Evolutionary conservation across 345 rosid genomes (phyloP), one percentile per base, ranked within the genome.

Genomic region (Hibiscus mutabilis): DNA sequence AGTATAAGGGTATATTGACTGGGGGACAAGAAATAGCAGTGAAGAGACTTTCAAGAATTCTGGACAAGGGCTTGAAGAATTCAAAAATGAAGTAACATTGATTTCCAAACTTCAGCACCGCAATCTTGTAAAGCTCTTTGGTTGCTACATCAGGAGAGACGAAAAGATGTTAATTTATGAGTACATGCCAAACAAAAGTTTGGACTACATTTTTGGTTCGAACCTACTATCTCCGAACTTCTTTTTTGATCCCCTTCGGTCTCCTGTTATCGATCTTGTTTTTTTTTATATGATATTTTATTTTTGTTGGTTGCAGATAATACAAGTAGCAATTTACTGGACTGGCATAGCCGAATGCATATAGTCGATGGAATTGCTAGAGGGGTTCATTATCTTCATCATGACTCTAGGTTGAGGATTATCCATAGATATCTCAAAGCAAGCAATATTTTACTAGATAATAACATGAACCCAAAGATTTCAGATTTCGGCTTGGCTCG

Each of bases 341-440:
- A 12, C 9, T 62, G 67, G 49, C 25, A 12, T 9, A 62, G 24
- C 27, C 16, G 49, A 42, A 62, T 62, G 27, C 67, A 62, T 19
- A 18, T 62, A 10, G 16, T 62, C 18, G 67, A 62, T 37, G 67
- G 67, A 18, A 37, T 62, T 61, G 66, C 66, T 49, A 49, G 76
- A 68, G 87, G 89, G 63, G 83, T 79, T 68, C 56, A 81, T 40
- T 85, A 87, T 71, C 84, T 84, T 21, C 89, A 84, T 66, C 85
- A 87, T 8, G 85, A 85, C 62, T 61, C 66, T n/a, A 85, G 81
- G 16, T 46, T 85, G 22, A 78, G 82, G 49, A 79, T 85, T 3
- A 77, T 85, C 31, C 91, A 80, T 40, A 77, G 87, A 42, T 86
- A 85, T 63, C 76, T 79, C 9, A 81, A 75, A 12, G 74, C 84